Evolutionary conservation across 1,284 basidiomycete species (phyloP).

Genomic region (Amylostereum areolatum): DNA sequence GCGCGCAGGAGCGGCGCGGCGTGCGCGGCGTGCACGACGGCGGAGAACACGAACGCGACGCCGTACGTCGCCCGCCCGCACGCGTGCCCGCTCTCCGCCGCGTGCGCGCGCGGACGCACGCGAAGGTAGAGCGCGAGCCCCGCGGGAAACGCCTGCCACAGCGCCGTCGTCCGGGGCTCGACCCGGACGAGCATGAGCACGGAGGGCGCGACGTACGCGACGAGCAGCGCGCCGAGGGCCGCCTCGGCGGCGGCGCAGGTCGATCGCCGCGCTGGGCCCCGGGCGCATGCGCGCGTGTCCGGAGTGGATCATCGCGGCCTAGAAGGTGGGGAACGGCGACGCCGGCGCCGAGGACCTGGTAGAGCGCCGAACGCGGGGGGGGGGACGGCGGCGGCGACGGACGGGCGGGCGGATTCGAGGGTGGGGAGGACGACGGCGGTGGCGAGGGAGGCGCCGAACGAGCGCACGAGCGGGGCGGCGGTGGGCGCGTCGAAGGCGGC

Average conservation of each 20-base stretch:
- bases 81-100: conserved; percentile 21
- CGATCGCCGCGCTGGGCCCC: conserved; percentile 14
- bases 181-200: conserved; percentile 26
- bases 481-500: conserved; percentile 20
- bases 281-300: conserved; percentile 17
- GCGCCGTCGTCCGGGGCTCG: conserved; percentile 29
- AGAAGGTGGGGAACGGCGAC: conserved; percentile 35
- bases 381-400: conserved; percentile 5
- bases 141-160: conserved; percentile 42
- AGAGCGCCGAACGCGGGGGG: conserved; percentile 4
- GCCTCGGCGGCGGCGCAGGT: conserved; percentile 37
- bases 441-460: conserved; percentile 19
- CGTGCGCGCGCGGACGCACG: conserved; percentile 9
- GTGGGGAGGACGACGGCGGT: conserved; percentile 18
- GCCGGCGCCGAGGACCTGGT: conserved; percentile 17
- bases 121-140: conserved; percentile 20
- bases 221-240: conserved; percentile 31
- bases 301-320: conserved; percentile 32
- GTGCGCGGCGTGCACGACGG: conserved; percentile 30
- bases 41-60: conserved; percentile 28
- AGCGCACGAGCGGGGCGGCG: conserved; percentile 22
- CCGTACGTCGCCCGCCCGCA: conserved; percentile 30
- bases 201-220: conserved; percentile 32
- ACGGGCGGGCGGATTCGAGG: conserved; percentile 21
- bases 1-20: conserved; percentile 21